Percentiles rank a stretch among this genome's conserved stretches.
Conservation (phyloP, 2,329 filamentous ascomycete genomes). For the Pyricularia sp. region DNA sequence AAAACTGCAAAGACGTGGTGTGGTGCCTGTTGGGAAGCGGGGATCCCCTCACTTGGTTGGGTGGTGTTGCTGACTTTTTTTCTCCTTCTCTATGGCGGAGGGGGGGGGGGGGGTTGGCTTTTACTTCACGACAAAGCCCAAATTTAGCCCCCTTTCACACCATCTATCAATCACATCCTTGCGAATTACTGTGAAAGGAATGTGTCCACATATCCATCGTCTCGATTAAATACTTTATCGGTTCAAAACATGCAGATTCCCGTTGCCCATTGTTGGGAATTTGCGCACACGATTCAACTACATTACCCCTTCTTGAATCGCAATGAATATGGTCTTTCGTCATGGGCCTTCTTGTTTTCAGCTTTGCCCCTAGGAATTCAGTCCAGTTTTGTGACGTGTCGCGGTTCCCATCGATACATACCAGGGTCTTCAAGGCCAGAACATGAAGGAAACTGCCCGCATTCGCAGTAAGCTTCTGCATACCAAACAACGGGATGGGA, state of each 20-base stretch:
- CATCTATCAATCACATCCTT: not conserved
- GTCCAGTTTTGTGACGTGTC: not conserved
- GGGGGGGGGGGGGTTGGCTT: not conserved
- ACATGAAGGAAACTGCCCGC: not conserved
- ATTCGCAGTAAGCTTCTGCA: not conserved
- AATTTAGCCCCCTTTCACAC: not conserved
- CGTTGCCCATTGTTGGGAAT: not conserved
- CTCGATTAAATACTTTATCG: not conserved
- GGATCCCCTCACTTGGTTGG: not conserved
- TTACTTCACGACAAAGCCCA: not conserved
- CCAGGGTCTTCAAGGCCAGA: not conserved
- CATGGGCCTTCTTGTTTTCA: not conserved
- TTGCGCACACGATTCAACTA: not conserved
- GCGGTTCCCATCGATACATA: not conserved
- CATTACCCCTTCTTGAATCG: not conserved
- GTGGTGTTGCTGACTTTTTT: not conserved
- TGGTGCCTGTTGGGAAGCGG: not conserved
- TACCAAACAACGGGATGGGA: not conserved
- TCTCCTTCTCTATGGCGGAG: not conserved
- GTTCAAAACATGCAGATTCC: not conserved
- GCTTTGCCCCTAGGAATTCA: not conserved
- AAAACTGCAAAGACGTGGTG: not conserved
- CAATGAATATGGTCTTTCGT: not conserved
- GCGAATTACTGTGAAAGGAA: not conserved
- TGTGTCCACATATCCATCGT: not conserved